Evolutionary conservation across 78 protist genomes (phyloP).

Genomic region (Chrysochromulina tobinii): DNA sequence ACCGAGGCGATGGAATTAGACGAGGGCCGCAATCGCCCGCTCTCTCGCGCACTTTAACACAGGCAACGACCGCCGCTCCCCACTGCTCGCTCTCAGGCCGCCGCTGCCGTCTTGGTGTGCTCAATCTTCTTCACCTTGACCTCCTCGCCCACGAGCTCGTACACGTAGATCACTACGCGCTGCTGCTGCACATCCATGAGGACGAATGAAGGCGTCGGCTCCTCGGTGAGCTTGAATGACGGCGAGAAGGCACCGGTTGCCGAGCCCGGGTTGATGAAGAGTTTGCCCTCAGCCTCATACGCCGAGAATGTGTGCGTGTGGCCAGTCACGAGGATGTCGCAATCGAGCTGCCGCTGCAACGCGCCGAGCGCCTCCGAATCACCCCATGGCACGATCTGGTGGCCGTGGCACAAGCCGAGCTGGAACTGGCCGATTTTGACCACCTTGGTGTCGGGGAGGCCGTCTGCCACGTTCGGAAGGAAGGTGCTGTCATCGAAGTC

Average conservation of each 20-base stretch:
- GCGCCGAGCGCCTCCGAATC: constrained; percentile 83
- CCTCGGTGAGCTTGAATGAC: not conserved
- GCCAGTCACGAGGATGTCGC: constrained; percentile 93
- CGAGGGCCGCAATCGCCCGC: too few species aligned
- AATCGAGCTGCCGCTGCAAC: constrained; percentile 94
- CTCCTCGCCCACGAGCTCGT: constrained; percentile 59
- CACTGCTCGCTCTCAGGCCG: too few species aligned
- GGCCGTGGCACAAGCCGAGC: constrained; percentile 98
- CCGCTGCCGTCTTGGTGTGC: not conserved
- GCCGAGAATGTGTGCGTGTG: constrained; percentile 88
- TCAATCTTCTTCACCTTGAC: constrained; percentile 77
- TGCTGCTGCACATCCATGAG: constrained; percentile 86
- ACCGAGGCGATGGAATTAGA: too few species aligned
- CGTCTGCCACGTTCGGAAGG: not conserved
- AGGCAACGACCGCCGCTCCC: too few species aligned
- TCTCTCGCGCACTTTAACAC: too few species aligned
- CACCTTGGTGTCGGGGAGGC: constrained; percentile 72
- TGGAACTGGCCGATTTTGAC: constrained; percentile 89
- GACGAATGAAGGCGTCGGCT: constrained; percentile 82
- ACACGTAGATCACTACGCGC: constrained; percentile 42
- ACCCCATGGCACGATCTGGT: constrained; percentile 86
- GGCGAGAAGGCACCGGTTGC: constrained; percentile 91
- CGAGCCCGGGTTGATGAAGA: constrained; percentile 97
- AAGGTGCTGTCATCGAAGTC: constrained; percentile 22
- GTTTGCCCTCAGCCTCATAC: constrained; percentile 72